Evolutionary conservation across 192 early-diverging fungal genomes (phyloP).

Genomic region (Coemansia sp.): DNA sequence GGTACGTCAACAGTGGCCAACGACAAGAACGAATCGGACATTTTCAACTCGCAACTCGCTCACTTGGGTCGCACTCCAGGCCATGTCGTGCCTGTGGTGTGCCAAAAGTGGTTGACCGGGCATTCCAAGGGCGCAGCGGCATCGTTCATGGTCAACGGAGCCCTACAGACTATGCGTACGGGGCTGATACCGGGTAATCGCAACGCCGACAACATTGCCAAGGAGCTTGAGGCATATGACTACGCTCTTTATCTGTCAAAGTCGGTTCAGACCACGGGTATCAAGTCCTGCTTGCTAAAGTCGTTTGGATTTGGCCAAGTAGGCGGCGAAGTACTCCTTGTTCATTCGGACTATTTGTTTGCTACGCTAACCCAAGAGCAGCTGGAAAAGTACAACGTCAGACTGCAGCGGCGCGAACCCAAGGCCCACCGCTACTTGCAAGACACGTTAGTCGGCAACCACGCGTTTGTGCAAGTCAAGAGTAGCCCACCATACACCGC

Average conservation of each 20-base stretch:
- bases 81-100: slow-evolving; percentile 31
- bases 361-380: slow-evolving; percentile 65
- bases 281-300: slow-evolving; percentile 87
- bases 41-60: slow-evolving; percentile 77
- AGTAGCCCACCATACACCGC: slow-evolving; percentile 80
- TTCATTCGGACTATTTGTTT: slow-evolving; percentile 57
- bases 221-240: slow-evolving; percentile 70
- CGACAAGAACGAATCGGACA: slow-evolving; percentile 48
- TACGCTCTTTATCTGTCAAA: slow-evolving; percentile 80
- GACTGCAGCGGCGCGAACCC: slow-evolving; percentile 71
- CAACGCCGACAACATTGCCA: slow-evolving; percentile 34
- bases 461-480: slow-evolving; percentile 87
- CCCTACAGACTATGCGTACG: slow-evolving; percentile 75
- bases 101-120: slow-evolving; percentile 69
- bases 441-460: slow-evolving; percentile 79
- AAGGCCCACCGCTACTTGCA: slow-evolving; percentile 89
- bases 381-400: slow-evolving; percentile 70
- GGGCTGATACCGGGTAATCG: slow-evolving; percentile 90
- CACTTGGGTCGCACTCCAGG: slow-evolving; percentile 36
- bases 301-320: slow-evolving; percentile 93
- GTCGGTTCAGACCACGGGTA: slow-evolving; percentile 82
- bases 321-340: slow-evolving; percentile 59
- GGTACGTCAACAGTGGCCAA: slow-evolving; percentile 91
- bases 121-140: slow-evolving; percentile 91
- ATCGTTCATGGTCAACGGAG: slow-evolving; percentile 96